phyloP scores from a whole-genome alignment of 805 yeast genomes.

The Isabelozyma pseudorhagii region DNA sequence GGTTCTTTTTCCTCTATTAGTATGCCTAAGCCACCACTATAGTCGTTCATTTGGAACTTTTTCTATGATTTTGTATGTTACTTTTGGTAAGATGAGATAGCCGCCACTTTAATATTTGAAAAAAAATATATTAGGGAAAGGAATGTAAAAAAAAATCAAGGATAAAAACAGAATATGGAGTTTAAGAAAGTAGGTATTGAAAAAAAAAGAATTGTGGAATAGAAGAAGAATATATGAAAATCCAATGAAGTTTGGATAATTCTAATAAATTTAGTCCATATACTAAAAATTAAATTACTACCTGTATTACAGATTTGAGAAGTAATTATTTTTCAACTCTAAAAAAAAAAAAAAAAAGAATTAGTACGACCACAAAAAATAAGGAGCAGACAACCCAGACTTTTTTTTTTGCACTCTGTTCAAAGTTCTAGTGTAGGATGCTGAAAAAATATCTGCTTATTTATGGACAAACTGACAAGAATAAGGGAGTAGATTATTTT shows the following conservation, averaged over 20 bases:
- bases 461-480: background rate
- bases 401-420: background rate
- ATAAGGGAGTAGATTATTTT: background rate
- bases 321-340: background rate
- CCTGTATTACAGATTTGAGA: background rate
- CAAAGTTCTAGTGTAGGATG: background rate
- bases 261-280: background rate
- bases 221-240: background rate
- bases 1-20: constrained; percentile 26
- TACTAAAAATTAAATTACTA: background rate
- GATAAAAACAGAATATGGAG: no score
- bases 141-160: background rate
- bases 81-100: background rate
- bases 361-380: background rate
- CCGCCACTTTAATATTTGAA: background rate
- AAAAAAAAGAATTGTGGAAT: constrained; percentile 2
- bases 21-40: constrained; percentile 26
- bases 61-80: no score
- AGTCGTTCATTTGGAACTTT: constrained; percentile 8
- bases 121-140: background rate
- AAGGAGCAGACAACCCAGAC: background rate
- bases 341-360: background rate
- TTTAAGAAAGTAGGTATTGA: background rate
- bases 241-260: background rate
- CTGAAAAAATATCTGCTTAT: background rate